Base-by-base conservation (phyloP, 2,329 filamentous ascomycete genomes). In the Clathrospora elynae region DNA sequence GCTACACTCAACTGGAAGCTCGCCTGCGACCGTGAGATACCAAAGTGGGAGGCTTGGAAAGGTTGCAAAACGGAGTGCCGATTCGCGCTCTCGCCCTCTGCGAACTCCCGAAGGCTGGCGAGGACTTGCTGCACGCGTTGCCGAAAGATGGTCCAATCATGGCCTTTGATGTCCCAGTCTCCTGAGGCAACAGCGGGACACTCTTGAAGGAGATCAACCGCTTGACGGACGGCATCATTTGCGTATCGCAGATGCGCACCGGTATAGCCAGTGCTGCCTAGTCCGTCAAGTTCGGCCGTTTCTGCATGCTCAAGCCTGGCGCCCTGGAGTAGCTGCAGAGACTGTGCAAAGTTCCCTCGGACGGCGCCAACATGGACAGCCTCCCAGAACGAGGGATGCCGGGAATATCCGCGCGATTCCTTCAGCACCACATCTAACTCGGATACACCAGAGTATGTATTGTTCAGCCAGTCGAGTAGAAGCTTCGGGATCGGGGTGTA, bases 81-180 rank as follows among this genome's bases (percentile, higher is more conserved):
- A 25, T 75, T 66, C 63, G 78, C 65, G 31, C 84, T 81, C 42
- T 81, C 80, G 26, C 87, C 88, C 72, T 95, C 90, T 2, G 90
- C 88, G 61, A 93, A 90, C 9, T 83, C 80, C 32, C 86, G 83
- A 13, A 97, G 77, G 39, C 87, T 81, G 37, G 85, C 80, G 39
- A 89, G 73, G 2, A 86, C 83, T 20, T 84, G 81, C 29, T 82
- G 78, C 11, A 90, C 83, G 39, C 87, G 83, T 51, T 88, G 83
- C 37, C 92, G 83, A 72, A 93, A 97, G 25, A 93, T 71, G 11
- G 80, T 83, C 92, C 92, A 97, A 46, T 92, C 87, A 52, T 82
- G 81, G 45, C 85, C 86, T 63, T 83, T 85, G 33, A 93, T 82
- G 57, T 96, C 85, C 92, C 92, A 97, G 64, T 92, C 83, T 30